Evolutionary conservation across 169 alveolate species (phyloP), one percentile per base, ranked within the genome.

Genomic region (Plasmodium yoelii): DNA sequence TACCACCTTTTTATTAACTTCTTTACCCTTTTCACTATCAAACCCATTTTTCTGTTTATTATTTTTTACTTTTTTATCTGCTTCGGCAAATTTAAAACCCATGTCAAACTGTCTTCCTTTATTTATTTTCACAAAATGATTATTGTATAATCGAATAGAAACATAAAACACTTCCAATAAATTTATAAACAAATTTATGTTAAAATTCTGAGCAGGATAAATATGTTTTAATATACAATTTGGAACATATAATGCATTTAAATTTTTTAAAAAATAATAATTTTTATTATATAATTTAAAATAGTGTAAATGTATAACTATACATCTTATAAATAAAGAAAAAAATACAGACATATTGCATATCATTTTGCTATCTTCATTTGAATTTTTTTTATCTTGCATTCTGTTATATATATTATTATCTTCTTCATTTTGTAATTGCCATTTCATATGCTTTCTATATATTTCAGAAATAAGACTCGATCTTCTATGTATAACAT

Each of bases 121-220:
- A 28, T 46, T 67, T 26, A 65, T 15, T 7, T 15, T 60, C 5
- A 82, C 9, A 46, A 65, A 82, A 70, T 82, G 44, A 61, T 82
- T 67, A 26, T 67, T 82, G 51, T 82, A 82, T 15, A 82, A 67
- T 22, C 82, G 39, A 5, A 67, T 67, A n/a, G 61, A 51, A 0
- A 82, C 63, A 47, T 82, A 82, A 53, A 82, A 82, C 0, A 82
- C 53, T 10, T 82, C 90, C 28, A 82, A 24, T 8, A 82, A 10
- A n/a, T 42, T 67, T 1, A 82, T 82, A 53, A 82, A 82, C 19
- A 82, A 15, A 42, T 47, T 82, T 5, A 82, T 67, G 42, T 82
- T 82, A 67, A 82, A 82, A 49, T 82, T 42, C 15, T 82, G 19
- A 26, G 57, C 12, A 4, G 84, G 82, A 47, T 42, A 51, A 5